These are phyloP conservation scores for Rhizopogon vesiculosus DNA, from an alignment of 768 basidiomycete genomes.

Conservation along the genomic window DNA sequence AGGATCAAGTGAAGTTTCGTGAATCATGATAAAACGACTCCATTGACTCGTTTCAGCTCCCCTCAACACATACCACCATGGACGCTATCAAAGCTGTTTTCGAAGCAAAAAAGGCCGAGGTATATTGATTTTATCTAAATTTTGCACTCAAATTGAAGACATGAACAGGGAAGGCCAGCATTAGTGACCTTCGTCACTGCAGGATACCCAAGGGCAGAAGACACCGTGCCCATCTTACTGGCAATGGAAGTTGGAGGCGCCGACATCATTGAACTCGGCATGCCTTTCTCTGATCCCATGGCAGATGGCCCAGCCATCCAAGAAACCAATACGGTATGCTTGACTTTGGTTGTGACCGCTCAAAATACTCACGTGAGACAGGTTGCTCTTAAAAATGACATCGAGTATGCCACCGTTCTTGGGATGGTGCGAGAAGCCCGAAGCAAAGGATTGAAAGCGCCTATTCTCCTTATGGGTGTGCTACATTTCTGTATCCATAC, in stretches of 20 bases:
- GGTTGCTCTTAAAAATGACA: constrained; percentile 77
- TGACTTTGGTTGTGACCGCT: not conserved
- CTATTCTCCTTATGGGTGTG: constrained; percentile 91
- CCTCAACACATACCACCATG: constrained; percentile 6
- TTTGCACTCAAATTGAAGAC: constrained; percentile 2
- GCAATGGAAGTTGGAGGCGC: constrained; percentile 90
- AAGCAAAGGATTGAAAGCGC: constrained; percentile 70
- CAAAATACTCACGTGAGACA: constrained; percentile 24
- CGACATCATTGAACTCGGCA: constrained; percentile 89
- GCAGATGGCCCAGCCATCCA: constrained; percentile 94
- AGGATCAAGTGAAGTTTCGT: not conserved
- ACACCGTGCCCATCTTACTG: constrained; percentile 81
- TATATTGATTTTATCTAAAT: not conserved
- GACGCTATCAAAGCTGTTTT: constrained; percentile 26
- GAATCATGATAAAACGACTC: not conserved
- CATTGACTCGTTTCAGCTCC: not conserved
- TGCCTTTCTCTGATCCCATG: constrained; percentile 94
- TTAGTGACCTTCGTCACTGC: constrained; percentile 89
- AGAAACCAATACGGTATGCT: constrained; percentile 76
- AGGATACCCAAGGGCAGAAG: constrained; percentile 73
- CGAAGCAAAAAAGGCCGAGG: constrained; percentile 18
- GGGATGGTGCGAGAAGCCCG: constrained; percentile 74
- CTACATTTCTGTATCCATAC: not conserved
- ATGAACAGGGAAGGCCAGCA: constrained; percentile 46
- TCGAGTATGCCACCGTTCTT: constrained; percentile 71